Conservation (phyloP, 2,329 filamentous ascomycete species). For the Hypoxylon sp. region DNA sequence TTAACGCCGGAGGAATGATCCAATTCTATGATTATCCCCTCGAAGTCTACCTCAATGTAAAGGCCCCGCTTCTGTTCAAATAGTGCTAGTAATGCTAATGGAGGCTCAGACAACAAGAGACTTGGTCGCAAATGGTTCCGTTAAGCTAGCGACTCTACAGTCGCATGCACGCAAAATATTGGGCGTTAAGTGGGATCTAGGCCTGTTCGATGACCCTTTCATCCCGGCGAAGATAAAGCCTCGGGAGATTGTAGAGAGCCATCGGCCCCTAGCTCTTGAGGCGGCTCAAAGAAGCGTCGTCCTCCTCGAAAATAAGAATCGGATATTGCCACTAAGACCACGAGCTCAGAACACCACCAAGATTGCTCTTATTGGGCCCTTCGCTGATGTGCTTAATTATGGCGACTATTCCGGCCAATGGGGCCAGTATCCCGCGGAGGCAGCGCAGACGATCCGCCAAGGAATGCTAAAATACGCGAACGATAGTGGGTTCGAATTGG, state of each 20-base stretch:
- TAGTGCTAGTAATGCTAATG: constrained; percentile 14
- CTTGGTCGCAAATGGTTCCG: constrained; percentile 56
- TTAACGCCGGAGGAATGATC: constrained; percentile 62
- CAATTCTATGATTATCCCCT: constrained; percentile 63
- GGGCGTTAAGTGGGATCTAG: constrained; percentile 61
- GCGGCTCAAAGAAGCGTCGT: constrained; percentile 61
- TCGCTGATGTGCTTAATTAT: constrained; percentile 59
- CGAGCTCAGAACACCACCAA: constrained; percentile 51
- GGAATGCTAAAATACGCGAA: constrained; percentile 53
- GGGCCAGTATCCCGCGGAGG: constrained; percentile 58
- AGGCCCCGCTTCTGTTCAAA: background rate
- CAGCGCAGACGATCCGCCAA: constrained; percentile 59
- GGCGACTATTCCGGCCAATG: constrained; percentile 61
- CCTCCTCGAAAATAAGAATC: constrained; percentile 59
- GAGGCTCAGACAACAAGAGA: constrained; percentile 51
- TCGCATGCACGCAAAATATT: constrained; percentile 57
- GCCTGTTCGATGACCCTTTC: constrained; percentile 59
- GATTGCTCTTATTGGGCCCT: constrained; percentile 60
- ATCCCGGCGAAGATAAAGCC: constrained; percentile 56
- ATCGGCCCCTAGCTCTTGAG: constrained; percentile 58
- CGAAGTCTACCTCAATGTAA: constrained; percentile 56
- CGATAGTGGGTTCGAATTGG: constrained; percentile 51
- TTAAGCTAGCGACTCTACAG: constrained; percentile 56
- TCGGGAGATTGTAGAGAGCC: constrained; percentile 53
- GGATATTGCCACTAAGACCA: constrained; percentile 56